Percentiles rank a stretch among this genome's conserved stretches.
Evolutionary conservation across 768 basidiomycete genomes (phyloP).

Genomic region (Boletales sp.): DNA sequence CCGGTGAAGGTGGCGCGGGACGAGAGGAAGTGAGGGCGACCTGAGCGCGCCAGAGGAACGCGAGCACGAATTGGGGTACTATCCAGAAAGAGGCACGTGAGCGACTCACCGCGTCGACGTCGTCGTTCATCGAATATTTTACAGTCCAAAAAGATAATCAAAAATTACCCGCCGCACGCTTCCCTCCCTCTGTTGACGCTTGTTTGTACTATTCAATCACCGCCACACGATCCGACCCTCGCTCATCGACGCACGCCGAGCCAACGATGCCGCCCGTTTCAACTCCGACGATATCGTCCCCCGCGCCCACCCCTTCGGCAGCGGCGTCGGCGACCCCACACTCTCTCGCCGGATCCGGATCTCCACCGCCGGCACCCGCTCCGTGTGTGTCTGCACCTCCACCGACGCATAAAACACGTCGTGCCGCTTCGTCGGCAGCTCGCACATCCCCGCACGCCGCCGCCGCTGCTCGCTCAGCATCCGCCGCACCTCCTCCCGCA

Average conservation of each 20-base stretch:
- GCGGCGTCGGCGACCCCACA: slow-evolving; percentile 22
- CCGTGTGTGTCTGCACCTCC: slow-evolving; percentile 1
- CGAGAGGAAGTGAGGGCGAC: slow-evolving; percentile 44
- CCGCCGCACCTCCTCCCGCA: slow-evolving; percentile 19
- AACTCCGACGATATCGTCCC: slow-evolving; percentile 29
- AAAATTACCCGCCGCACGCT: no score
- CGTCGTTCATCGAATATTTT: no score
- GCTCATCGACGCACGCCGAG: slow-evolving; percentile 21
- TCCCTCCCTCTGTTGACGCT: slow-evolving; percentile 10
- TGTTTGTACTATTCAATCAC: slow-evolving; percentile 21
- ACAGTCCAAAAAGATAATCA: no score
- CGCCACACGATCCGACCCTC: slow-evolving; percentile 15
- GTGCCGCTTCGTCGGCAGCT: slow-evolving; percentile 18
- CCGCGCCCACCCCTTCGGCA: slow-evolving; percentile 8
- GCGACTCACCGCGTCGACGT: no score
- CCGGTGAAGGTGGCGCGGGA: slow-evolving; percentile 61
- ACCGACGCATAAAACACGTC: slow-evolving; percentile 29
- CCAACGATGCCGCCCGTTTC: slow-evolving; percentile 26
- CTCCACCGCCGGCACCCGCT: slow-evolving; percentile 1
- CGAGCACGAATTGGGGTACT: no score
- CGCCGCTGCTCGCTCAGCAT: slow-evolving; percentile 19
- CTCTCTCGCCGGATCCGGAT: slow-evolving; percentile 14
- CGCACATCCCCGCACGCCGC: slow-evolving; percentile 13
- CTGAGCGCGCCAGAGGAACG: no score
- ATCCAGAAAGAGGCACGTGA: no score